Base-by-base conservation (phyloP, 2,329 filamentous ascomycete species). In the Verticillium isaacii region DNA sequence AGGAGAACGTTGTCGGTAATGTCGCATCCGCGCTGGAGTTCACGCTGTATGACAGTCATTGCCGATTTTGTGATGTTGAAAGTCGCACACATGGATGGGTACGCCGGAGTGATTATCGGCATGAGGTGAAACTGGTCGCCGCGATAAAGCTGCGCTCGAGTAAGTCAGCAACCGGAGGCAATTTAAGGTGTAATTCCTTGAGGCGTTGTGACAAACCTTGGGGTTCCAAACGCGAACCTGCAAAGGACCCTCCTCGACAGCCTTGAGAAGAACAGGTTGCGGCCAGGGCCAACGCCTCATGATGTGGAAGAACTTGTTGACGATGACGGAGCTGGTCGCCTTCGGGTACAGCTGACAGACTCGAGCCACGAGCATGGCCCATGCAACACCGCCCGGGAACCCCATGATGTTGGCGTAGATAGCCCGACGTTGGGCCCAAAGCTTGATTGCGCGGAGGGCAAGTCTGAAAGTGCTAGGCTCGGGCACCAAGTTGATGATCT, bases 51-150 rank as follows among this genome's bases (percentile, higher is more conserved):
- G 58, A 97, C 87, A 7, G 85, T 80, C 79, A 93, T 92, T 1
- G 93, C 96, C 1, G 94, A 98, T 66, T 86, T 82, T 3, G 91
- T 93, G 64, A 99, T 89, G 70, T 97, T 98, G 79, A 96, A 95
- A 0, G 95, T 98, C 1, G 95, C 90, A 74, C 95, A 98, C 93
- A 97, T 98, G 58, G 93, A 96, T 2, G 95, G 95, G 73, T 97
- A 98, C 1, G 95, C 93, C 1, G 95, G 95, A 1, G 95, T 99
- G 71, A 99, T 98, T 75, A 99, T 92, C 32, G 95, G 95, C 95
- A 99, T 99, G 59, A 97, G 80, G 75, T 98, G 94, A 67, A 87
- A 91, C 54, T 86, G 85, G 74, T 98, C 95, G 60, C 86, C 85
- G 64, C 87, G 87, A 74, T 96, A 96, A 34, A 93, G 80, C 83